A percentile compares a stretch with the other conserved stretches of the same genome.
Conservation (phyloP, 176 grass and related monocot genomes). For the Triticum dicoccoides region DNA sequence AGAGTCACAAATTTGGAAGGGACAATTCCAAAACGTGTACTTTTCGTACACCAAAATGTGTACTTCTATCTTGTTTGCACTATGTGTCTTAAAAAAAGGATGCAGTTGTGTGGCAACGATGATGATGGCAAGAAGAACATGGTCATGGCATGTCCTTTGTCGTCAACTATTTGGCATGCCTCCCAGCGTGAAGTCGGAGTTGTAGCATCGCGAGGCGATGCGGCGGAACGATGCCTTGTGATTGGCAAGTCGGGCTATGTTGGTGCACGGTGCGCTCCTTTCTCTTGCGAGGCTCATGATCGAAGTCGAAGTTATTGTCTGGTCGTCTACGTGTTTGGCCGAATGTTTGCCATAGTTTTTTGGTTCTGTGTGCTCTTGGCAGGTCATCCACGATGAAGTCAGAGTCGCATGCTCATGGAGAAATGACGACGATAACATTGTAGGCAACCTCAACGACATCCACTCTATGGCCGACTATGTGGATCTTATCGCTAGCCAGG, state of each 20-base stretch:
- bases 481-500: too few species aligned
- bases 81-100: not conserved
- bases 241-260: not conserved
- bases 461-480: too few species aligned
- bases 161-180: not conserved
- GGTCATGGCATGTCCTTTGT: not conserved
- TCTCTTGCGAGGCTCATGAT: not conserved
- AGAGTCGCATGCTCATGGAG: rapidly evolving
- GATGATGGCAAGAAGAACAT: not conserved
- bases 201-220: not conserved
- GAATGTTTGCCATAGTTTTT: not conserved
- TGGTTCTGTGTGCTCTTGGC: not conserved
- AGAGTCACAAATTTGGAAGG: not conserved
- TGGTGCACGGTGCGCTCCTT: not conserved
- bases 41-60: not conserved
- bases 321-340: not conserved
- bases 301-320: not conserved
- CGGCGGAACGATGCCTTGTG: not conserved
- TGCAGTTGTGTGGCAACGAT: not conserved
- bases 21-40: not conserved
- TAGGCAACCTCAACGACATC: not conserved
- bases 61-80: not conserved
- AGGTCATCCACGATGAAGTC: not conserved
- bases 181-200: not conserved
- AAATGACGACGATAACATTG: not conserved